Base-by-base conservation (phyloP, 495 filamentous ascomycete genomes). In the Lasiosphaeria miniovina region DNA sequence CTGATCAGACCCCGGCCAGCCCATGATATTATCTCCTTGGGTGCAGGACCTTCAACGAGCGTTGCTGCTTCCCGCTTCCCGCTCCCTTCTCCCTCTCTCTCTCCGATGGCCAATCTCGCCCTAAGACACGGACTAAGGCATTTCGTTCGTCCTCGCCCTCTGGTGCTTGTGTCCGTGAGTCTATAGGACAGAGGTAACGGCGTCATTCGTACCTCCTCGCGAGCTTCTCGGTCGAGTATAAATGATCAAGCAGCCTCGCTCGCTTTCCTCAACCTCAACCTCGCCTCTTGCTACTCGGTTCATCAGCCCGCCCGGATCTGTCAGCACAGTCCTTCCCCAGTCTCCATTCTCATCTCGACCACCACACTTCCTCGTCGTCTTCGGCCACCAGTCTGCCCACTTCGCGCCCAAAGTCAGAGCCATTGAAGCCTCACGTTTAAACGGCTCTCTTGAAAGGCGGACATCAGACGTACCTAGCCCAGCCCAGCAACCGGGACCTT, bases 1-100 rank as follows among this genome's bases (percentile, higher is more conserved):
- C 32, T 43, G 58, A 61, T 61, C 58, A 59, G 55, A 63, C 48
- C 53, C 41, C 57, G 54, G 35, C 24, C 41, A 54, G 49, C 40
- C 36, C 54, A 55, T 52, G 46, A 54, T 60, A 40, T 46, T 24
- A 24, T 54, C 50, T 61, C 15, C 35, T 38, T 10, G 49, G 2
- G 36, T 33, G 53, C 40, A 51, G 32, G 54, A 54, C 31, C 40
- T 58, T 62, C 24, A 24, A 24, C 24, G 2, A 24, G 24, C 2
- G 55, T 40, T 38, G 52, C 57, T 53, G 49, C 50, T 46, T 59
- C 57, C 51, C 36, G 49, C 31, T 60, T 43, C 61, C 61, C 38
- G 46, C 49, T 38, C 24, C 24, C 24, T 24, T 24, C 24, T 24
- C 24, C 24, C 24, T 24, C 24, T 2, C 24, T 2, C 24, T 24